Conservation (phyloP, 345 rosid species). For the Mallotus nudiflorus region DNA sequence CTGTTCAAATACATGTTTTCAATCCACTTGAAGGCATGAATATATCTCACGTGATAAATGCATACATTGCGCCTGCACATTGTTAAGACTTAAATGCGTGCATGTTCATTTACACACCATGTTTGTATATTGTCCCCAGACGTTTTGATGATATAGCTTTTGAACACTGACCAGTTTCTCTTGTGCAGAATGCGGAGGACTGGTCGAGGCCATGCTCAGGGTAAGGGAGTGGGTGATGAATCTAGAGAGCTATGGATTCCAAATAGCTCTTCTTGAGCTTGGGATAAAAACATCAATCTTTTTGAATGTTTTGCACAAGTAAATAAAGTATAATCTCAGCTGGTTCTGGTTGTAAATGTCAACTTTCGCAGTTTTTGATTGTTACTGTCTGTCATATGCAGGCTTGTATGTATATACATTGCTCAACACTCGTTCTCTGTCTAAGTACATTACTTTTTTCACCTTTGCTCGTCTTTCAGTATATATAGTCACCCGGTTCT, state of each 20-base stretch:
- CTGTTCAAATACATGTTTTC: too few species aligned
- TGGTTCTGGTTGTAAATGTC: constrained; percentile 8
- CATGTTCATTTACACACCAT: not conserved
- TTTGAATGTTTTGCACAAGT: not conserved
- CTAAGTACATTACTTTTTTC: too few species aligned
- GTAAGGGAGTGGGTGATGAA: constrained; percentile 6
- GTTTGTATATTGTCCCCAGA: too few species aligned
- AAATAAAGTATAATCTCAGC: not conserved
- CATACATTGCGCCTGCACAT: too few species aligned
- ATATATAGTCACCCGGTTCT: too few species aligned
- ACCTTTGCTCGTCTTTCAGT: too few species aligned
- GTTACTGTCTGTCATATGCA: not conserved
- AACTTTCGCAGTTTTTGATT: not conserved
- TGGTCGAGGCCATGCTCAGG: not conserved
- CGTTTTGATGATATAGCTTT: not conserved
- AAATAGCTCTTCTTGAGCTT: not conserved
- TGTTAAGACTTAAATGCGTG: too few species aligned
- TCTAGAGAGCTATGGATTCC: not conserved
- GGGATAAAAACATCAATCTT: not conserved
- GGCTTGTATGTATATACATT: not conserved
- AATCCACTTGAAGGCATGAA: too few species aligned
- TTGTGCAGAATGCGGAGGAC: constrained; percentile 5
- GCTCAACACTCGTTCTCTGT: too few species aligned
- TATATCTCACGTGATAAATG: too few species aligned
- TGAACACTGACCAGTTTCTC: not conserved